Conservation (phyloP, 2,329 filamentous ascomycete genomes). For the Ceratocystis variospora region DNA sequence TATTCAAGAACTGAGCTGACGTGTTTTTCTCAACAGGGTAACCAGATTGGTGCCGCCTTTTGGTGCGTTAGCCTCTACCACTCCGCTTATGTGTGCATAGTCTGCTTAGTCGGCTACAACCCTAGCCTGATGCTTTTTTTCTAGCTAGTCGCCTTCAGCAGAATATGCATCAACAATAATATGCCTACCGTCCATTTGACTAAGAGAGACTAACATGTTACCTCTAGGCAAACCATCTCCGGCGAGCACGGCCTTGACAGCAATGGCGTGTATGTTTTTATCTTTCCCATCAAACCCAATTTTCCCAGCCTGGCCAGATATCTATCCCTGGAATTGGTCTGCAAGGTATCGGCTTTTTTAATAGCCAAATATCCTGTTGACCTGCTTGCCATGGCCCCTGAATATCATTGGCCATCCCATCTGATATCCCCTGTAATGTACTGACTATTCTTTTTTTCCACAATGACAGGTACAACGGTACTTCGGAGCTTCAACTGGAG, state of each 20-base stretch:
- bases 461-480: constrained; percentile 71
- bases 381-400: constrained; percentile 8
- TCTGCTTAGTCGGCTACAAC: not conserved
- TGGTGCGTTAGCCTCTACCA: constrained; percentile 46
- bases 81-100: constrained; percentile 1
- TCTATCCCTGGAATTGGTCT: not conserved
- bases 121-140: not conserved
- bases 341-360: not conserved
- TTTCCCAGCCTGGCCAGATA: not conserved
- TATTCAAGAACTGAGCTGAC: constrained; percentile 26
- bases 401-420: constrained; percentile 9
- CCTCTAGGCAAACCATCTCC: constrained; percentile 60
- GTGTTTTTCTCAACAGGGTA: constrained; percentile 52
- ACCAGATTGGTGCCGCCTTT: constrained; percentile 99
- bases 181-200: not conserved
- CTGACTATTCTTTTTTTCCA: not conserved
- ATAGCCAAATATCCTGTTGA: not conserved
- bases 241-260: constrained; percentile 94
- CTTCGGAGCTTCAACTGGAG: constrained; percentile 97
- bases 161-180: not conserved
- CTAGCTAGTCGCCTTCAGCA: not conserved
- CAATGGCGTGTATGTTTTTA: constrained; percentile 69
- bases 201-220: constrained; percentile 27
- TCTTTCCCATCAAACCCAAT: too few species aligned
- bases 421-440: not conserved